Evolutionary conservation across 2,329 filamentous ascomycete genomes (phyloP), one percentile per base, ranked within the genome.

Genomic region (Fusarium sp.): DNA sequence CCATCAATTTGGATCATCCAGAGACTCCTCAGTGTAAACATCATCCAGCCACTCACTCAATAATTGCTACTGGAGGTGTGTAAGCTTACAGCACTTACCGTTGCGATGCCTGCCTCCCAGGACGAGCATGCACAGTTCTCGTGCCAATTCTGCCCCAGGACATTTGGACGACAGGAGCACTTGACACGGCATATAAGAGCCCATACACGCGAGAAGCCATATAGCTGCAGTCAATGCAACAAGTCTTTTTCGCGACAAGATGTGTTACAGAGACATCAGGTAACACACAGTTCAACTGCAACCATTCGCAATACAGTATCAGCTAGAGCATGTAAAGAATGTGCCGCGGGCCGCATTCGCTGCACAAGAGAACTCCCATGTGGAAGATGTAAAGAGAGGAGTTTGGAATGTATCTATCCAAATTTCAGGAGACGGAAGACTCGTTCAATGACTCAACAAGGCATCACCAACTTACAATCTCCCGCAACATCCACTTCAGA

Each of bases 191-290:
- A 71, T 53, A 13, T 45, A n/a, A 63, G 69, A 43, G 39, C 43
- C 4, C 69, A 71, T 31, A 71, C 69, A 4, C 50, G 42, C 7
- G 69, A 71, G 46, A 71, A 66, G n/a, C 68, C 69, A 10, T 71
- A 53, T 49, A 19, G 37, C 6, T 71, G 69, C 16, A 6, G 25
- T 2, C 37, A 60, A 44, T 71, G 69, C 37, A 57, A 42, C 10
- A 71, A 71, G 26, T 63, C 60, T 4, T 71, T 71, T 43, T 57
- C 69, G 1, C 68, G 69, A 4, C 57, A 51, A 23, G 69, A 71
- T 25, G 65, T 71, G 14, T 31, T 71, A 5, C 52, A 62, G 12
- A 67, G 68, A 6, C 69, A 71, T 21, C 43, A 48, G 12, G 21
- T 49, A 6, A 69, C 68, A 5, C 69, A 71, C 5, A 43, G 14